Evolutionary conservation across 768 basidiomycete species (phyloP).

Genomic region (Lentinula guzmanii): DNA sequence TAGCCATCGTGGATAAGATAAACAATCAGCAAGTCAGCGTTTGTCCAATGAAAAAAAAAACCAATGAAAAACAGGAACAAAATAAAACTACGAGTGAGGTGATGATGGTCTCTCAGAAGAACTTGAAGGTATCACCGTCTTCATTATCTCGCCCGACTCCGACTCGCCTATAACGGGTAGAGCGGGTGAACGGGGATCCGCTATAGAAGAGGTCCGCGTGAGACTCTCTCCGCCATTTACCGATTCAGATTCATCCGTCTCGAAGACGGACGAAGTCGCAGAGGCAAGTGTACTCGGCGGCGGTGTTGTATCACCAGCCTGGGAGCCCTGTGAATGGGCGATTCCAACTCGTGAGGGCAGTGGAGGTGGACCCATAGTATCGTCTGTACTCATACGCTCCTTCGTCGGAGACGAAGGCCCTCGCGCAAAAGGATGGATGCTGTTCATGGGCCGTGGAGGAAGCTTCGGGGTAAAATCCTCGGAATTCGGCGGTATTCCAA

Average conservation of each 20-base stretch:
- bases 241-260: constrained; percentile 15
- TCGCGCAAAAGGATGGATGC: constrained; percentile 75
- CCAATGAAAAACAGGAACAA: not conserved
- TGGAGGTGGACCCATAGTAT: constrained; percentile 13
- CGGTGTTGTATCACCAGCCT: not conserved
- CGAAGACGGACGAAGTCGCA: constrained; percentile 16
- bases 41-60: not conserved
- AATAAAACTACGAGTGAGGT: not conserved
- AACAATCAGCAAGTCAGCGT: not conserved
- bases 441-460: constrained; percentile 60
- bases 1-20: too few species aligned
- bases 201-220: not conserved
- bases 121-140: not conserved
- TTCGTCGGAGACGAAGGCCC: constrained; percentile 43
- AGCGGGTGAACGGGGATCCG: not conserved
- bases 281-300: constrained; percentile 21
- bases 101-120: not conserved
- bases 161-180: constrained; percentile 1
- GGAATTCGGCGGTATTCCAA: constrained; percentile 21
- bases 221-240: constrained; percentile 5
- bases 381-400: constrained; percentile 24
- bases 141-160: not conserved
- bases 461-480: constrained; percentile 73
- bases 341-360: constrained; percentile 18
- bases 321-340: constrained; percentile 18